Percentiles rank a stretch among this genome's conserved stretches.
phyloP scores from a whole-genome alignment of 2,329 filamentous ascomycete species.

The Aureobasidium namibiae region DNA sequence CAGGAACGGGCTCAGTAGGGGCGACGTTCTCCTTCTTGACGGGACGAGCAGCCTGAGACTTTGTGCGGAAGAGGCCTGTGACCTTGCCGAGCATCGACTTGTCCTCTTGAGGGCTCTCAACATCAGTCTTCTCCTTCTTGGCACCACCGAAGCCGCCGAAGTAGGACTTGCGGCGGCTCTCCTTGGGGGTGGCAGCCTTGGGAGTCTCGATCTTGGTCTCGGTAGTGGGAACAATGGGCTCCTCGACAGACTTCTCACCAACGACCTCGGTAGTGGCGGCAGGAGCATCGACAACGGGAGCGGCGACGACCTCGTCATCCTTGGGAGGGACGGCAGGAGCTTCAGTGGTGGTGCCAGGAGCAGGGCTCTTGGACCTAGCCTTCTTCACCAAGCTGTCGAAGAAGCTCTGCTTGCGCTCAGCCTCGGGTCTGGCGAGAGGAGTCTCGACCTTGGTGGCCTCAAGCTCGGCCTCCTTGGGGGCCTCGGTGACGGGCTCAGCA shows the following conservation, averaged over 20 bases:
- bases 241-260: constrained; percentile 12
- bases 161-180: constrained; percentile 18
- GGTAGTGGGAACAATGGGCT: constrained; percentile 10
- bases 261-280: constrained; percentile 19
- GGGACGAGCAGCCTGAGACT: constrained; percentile 34
- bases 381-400: constrained; percentile 16
- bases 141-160: constrained; percentile 16
- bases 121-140: constrained; percentile 19
- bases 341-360: constrained; percentile 12
- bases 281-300: constrained; percentile 12
- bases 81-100: constrained; percentile 18
- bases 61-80: constrained; percentile 29
- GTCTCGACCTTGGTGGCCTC: constrained; percentile 12
- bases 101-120: constrained; percentile 22
- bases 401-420: constrained; percentile 16
- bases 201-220: constrained; percentile 10
- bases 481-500: constrained; percentile 17
- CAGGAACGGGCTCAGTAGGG: constrained; percentile 21
- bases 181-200: constrained; percentile 15
- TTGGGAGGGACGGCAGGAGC: constrained; percentile 18
- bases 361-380: constrained; percentile 17
- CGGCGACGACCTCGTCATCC: constrained; percentile 17
- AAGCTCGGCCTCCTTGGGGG: constrained; percentile 18
- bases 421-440: constrained; percentile 14
- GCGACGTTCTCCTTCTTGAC: constrained; percentile 28